These are phyloP conservation scores for Filobasidium floriforme DNA, from an alignment of 768 basidiomycete species.

Conservation along the genomic window DNA sequence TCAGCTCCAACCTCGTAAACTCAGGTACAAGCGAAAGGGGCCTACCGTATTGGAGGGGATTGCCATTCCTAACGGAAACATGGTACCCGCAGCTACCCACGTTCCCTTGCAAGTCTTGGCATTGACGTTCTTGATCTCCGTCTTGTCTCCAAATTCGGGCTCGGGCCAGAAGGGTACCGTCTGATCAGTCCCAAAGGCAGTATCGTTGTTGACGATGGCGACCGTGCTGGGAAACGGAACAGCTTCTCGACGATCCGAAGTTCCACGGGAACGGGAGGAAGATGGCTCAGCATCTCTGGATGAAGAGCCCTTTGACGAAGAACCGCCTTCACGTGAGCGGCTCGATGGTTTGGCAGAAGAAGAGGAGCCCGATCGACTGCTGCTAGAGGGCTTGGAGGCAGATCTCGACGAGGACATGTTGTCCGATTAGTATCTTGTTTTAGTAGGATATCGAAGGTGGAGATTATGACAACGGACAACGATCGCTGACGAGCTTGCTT, in stretches of 20 bases:
- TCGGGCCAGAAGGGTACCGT: constrained; percentile 22
- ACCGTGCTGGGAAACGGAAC: constrained; percentile 16
- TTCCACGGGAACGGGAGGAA: constrained; percentile 9
- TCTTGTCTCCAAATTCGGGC: constrained; percentile 23
- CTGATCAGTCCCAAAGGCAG: constrained; percentile 13
- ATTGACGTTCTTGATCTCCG: constrained; percentile 24
- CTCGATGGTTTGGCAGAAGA: background rate
- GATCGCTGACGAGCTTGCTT: too few species aligned
- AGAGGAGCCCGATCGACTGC: background rate
- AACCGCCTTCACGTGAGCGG: background rate
- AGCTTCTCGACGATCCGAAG: constrained; percentile 21
- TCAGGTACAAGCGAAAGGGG: background rate
- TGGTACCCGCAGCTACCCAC: constrained; percentile 23
- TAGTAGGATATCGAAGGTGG: too few species aligned
- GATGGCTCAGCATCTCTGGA: background rate
- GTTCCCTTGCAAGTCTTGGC: constrained; percentile 19
- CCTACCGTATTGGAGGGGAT: background rate
- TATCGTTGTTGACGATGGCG: constrained; percentile 15
- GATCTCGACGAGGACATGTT: background rate
- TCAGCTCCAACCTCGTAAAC: background rate
- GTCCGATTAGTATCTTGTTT: background rate
- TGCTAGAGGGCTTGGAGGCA: background rate
- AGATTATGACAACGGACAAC: too few species aligned
- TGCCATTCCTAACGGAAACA: constrained; percentile 20
- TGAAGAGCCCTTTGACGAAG: constrained; percentile 5